Evolutionary conservation across 495 filamentous ascomycete species (phyloP), one percentile per base, ranked within the genome.

Genomic region (Antarctomyces pellizariae): DNA sequence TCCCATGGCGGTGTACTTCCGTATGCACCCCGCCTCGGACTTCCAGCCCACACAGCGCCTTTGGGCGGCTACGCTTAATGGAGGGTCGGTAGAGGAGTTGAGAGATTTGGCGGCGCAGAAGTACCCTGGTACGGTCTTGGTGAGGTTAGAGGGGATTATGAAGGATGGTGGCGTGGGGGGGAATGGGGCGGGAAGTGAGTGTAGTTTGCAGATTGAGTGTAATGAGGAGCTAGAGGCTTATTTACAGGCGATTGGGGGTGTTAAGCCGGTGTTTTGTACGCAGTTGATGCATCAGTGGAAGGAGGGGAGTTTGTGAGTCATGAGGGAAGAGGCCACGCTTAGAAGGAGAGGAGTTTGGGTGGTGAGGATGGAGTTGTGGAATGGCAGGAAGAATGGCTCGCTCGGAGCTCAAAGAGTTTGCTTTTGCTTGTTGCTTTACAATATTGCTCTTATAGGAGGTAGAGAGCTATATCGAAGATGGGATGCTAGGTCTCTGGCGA

Each of bases 221-320:
- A 72, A 79, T 38, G 63, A 63, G 23, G 72, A 80, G 47, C 37
- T 83, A 27, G 62, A 62, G 30, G 67, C 64, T 2, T 83, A 76
- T 47, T 38, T 83, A 34, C 49, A 48, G 22, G 67, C 73, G 44
- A 54, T 71, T 3, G 45, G 56, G 30, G 68, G 56, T 5, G 56
- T 61, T 32, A 76, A 75, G 45, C 64, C 67, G 2, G 67, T 56
- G 6, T 75, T 83, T 46, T 44, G 56, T n/a, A 62, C 76, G 7
- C 41, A 46, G 18, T 28, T 44, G 7, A 31, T 44, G 7, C n/a
- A 18, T 25, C 34, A 25, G 7, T 44, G 40, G 43, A 44, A 43
- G 30, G 7, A 21, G 10, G 10, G 19, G 16, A 26, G 18, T 15
- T 32, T 25, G 32, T 22, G 41, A 25, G 48, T 50, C 17, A 48